Base-by-base conservation (phyloP, 352 stramenopile species). In the Globisporangium alternatum region DNA sequence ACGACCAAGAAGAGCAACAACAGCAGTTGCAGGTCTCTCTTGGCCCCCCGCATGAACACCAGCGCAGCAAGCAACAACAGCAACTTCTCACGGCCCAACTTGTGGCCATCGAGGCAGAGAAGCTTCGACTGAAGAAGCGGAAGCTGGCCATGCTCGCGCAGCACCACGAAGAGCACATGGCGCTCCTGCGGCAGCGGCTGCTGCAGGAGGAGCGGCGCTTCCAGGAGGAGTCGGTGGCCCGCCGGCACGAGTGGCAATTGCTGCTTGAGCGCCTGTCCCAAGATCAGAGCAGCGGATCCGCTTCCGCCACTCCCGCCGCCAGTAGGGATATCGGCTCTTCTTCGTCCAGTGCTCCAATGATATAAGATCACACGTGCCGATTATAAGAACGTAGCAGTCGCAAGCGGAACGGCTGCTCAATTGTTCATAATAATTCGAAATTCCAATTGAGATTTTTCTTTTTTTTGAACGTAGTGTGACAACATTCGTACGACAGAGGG, bases 61-160 rank as follows among this genome's bases (percentile, higher is more conserved):
- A 54, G 9, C 39, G 13, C 56, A 55, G 35, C 51, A 33, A 25
- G 12, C 37, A 51, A 2, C 56, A 51, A 2, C 28, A 62, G 15
- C 61, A 51, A 1, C 41, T 30, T 17, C 41, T 56, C 64, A 72
- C 59, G n/a, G n/a, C 43, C 35, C 64, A 81, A 54, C 58, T 77
- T 17, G 61, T 81, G 12, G 64, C 61, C 5, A 35, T 81, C 37
- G 71, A 79, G 56, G 56, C 65, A 12, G 71, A 79, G 67, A 81
- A 79, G 68, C 64, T 81, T 37, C 64, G 62, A 22, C 62, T 81
- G 39, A 81, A 81, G 69, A 76, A 76, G 15, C 69, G 74, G 28
- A 79, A 81, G 54, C 51, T 81, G 13, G 66, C 57, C 56, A 60
- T 81, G 52, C 56, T 81, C 19, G 66, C 43, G 37, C 56, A 68